phyloP scores from a whole-genome alignment of 2,329 filamentous ascomycete species.

The Trichocomaceae sp. region DNA sequence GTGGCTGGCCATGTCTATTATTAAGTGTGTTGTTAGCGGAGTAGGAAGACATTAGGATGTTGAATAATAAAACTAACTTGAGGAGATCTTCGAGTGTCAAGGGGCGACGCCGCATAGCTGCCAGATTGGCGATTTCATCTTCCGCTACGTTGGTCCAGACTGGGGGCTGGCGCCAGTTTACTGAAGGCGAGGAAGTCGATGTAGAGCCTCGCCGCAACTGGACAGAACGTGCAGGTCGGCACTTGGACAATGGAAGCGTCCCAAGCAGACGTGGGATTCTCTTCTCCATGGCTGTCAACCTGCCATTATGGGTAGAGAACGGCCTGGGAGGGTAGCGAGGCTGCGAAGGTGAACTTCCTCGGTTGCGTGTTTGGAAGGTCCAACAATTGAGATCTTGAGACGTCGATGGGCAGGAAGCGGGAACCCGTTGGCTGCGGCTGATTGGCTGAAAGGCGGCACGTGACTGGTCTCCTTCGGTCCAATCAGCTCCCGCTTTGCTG shows the following conservation, averaged over 20 bases:
- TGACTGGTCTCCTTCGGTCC: neutral
- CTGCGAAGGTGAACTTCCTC: neutral
- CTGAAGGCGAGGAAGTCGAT: neutral
- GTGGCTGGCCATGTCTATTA: conserved; percentile 73
- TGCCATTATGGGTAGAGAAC: neutral
- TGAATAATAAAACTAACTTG: conserved; percentile 52
- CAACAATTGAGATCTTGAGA: neutral
- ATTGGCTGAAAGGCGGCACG: neutral
- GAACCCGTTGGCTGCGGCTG: neutral
- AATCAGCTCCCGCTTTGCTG: neutral
- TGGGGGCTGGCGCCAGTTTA: conserved; percentile 38
- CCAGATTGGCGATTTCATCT: conserved; percentile 71
- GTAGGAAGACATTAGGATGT: neutral
- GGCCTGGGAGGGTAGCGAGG: neutral
- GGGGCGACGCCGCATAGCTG: conserved; percentile 69
- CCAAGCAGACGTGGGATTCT: conserved; percentile 2
- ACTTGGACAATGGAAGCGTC: conserved; percentile 1
- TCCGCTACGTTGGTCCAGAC: conserved; percentile 54
- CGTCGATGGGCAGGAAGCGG: neutral
- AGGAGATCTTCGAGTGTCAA: conserved; percentile 83
- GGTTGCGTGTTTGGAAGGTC: too few species aligned
- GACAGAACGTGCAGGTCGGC: neutral
- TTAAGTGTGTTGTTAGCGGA: conserved; percentile 11
- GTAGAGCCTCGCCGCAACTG: conserved; percentile 8
- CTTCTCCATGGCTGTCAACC: conserved; percentile 3